Base-by-base conservation (phyloP, 1,139 yeast species). In the Scheffersomyces stambukii region DNA sequence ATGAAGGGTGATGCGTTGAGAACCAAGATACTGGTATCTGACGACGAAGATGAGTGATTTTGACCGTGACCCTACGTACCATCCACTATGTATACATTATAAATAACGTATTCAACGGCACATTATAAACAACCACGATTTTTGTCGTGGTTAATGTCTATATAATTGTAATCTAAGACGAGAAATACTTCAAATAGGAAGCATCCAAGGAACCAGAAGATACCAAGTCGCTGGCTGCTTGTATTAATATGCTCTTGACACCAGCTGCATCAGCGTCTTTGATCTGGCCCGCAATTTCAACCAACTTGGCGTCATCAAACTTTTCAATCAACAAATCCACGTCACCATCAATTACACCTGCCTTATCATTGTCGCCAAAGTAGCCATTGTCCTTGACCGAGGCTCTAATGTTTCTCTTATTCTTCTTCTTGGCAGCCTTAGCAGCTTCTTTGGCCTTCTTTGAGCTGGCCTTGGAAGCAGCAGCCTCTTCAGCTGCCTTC, bases 401-500 rank as follows among this genome's bases (percentile, higher is more conserved):
- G 48, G 66, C 64, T 75, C 97, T 86, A 44, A 91, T 64, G 33
- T 84, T 65, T 75, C 98, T 75, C 96, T 85, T 88, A 85, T 91
- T 72, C 83, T 86, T 85, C 89, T 91, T 94, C 84, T 91, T 75
- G 27, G 97, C 96, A 45, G 77, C 79, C 73, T 88, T 89, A 35
- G 96, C 96, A 50, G 96, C 95, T 70, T 91, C 97, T 72, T 89
- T 93, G 42, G 89, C 80, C 72, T 91, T 91, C 75, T 89, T 89
- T 50, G 80, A 64, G 43, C 64, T 68, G 42, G 74, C 81, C 63
- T 84, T 86, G 27, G 72, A 68, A 14, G 68, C 60, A 39, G 79
- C 83, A 31, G 77, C 93, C 32, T 75, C 86, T 58, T 81, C 94
- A 34, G 84, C 86, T 49, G 81, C 84, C 51, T 74, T 77, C 50